Evolutionary conservation across 2,329 filamentous ascomycete species (phyloP).

Genomic region (Thermoascus crustaceus): DNA sequence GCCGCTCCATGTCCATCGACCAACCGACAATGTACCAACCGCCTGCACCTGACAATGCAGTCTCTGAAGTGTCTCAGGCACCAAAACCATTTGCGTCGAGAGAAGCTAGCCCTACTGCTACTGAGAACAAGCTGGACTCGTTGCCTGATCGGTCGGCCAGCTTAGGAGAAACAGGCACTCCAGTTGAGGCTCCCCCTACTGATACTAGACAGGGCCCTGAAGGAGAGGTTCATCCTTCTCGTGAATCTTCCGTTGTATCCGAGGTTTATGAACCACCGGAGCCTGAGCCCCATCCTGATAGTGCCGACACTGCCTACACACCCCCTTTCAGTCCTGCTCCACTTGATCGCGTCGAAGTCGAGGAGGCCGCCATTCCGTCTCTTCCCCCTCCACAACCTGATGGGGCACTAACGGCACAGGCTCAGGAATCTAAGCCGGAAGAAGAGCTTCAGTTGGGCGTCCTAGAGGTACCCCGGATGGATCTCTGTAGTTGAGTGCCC

Average conservation of each 20-base stretch:
- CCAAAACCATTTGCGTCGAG: background rate
- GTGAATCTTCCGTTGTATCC: constrained; percentile 30
- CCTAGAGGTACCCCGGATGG: constrained; percentile 25
- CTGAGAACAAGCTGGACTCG: no score
- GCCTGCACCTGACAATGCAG: background rate
- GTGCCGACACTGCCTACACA: constrained; percentile 24
- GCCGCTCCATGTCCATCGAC: constrained; percentile 12
- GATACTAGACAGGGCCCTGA: constrained; percentile 3
- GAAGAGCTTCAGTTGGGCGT: constrained; percentile 19
- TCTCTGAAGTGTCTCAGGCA: background rate
- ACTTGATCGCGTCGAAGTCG: constrained; percentile 21
- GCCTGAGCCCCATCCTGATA: constrained; percentile 21
- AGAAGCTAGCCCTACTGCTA: no score
- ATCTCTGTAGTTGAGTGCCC: constrained; percentile 8
- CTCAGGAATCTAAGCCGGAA: constrained; percentile 20
- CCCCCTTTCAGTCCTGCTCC: constrained; percentile 38
- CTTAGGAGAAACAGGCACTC: constrained; percentile 1
- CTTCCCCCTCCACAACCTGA: constrained; percentile 15
- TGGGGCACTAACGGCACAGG: constrained; percentile 24
- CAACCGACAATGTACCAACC: constrained; percentile 8
- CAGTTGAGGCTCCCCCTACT: constrained; percentile 1
- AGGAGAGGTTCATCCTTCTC: constrained; percentile 11
- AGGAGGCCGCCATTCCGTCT: constrained; percentile 15
- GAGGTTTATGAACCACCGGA: constrained; percentile 52
- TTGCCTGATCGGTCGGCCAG: background rate